phyloP scores from a whole-genome alignment of 257 asterid genomes.

The Lithospermum erythrorhizon region DNA sequence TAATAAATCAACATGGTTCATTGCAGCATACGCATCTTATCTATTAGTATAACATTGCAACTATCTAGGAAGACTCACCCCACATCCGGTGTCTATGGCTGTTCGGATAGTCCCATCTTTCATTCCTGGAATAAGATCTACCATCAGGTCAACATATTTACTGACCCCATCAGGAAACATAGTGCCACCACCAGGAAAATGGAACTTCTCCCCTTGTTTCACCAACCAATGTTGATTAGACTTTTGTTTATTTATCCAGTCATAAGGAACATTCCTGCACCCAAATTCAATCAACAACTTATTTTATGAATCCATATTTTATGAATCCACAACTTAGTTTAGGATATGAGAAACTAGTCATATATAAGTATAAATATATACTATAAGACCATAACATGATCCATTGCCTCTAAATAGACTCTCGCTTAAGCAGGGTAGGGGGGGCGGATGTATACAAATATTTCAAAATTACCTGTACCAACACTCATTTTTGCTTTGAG shows the following conservation, averaged over 20 bases:
- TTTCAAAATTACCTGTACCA: slow-evolving; percentile 59
- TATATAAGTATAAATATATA: not conserved
- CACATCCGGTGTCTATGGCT: slow-evolving; percentile 98
- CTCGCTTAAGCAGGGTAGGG: no score
- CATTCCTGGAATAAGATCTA: slow-evolving; percentile 74
- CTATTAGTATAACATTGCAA: not conserved
- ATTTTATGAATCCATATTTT: not conserved
- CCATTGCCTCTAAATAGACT: no score
- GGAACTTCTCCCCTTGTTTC: slow-evolving; percentile 88
- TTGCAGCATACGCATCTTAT: no score
- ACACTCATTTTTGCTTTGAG: slow-evolving; percentile 70
- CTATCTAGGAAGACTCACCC: slow-evolving; percentile 47
- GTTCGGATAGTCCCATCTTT: slow-evolving; percentile 80
- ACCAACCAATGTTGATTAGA: slow-evolving; percentile 91
- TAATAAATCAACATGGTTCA: no score
- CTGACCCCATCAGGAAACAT: slow-evolving; percentile 95
- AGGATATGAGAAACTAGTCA: not conserved
- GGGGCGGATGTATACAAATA: not conserved
- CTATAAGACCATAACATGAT: no score
- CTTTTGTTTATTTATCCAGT: slow-evolving; percentile 89
- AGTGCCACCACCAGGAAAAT: slow-evolving; percentile 96
- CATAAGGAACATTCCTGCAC: slow-evolving; percentile 81
- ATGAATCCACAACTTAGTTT: not conserved
- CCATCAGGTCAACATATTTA: slow-evolving; percentile 69
- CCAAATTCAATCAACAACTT: not conserved